phyloP scores from a whole-genome alignment of 2,329 filamentous ascomycete genomes.

The Xylariomycetidae sp. region DNA sequence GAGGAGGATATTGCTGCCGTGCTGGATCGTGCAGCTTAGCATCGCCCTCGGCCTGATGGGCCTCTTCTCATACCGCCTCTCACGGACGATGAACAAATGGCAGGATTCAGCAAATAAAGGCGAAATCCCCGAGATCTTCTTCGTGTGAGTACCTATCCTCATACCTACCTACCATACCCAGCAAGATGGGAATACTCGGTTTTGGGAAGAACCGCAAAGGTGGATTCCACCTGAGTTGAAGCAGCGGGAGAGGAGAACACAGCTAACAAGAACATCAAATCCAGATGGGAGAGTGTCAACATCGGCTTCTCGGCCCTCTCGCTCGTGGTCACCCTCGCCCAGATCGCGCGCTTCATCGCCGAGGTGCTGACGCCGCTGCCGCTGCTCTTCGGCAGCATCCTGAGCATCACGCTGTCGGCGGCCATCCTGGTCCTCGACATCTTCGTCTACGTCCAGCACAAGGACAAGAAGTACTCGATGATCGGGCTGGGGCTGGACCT shows the following conservation, averaged over 20 bases:
- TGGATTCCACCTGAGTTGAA: too few species aligned
- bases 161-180: too few species aligned
- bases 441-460: conserved; percentile 40
- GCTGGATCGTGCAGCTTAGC: conserved; percentile 43
- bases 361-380: conserved; percentile 50
- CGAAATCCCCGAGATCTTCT: conserved; percentile 37
- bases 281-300: conserved; percentile 50
- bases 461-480: conserved; percentile 41
- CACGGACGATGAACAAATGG: conserved; percentile 37
- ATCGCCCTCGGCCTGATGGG: conserved; percentile 42
- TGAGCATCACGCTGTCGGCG: conserved; percentile 42
- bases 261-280: too few species aligned
- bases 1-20: conserved; percentile 39
- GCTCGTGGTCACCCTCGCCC: conserved; percentile 39
- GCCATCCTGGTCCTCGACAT: conserved; percentile 46
- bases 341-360: conserved; percentile 39
- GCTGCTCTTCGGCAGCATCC: conserved; percentile 44
- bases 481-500: conserved; percentile 43
- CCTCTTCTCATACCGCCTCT: conserved; percentile 48
- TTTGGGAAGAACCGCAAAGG: too few species aligned
- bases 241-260: too few species aligned
- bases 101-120: conserved; percentile 34
- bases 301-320: conserved; percentile 42
- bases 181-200: too few species aligned
- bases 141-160: conserved; percentile 38